Base-by-base conservation (phyloP, 2,329 filamentous ascomycete genomes). In the Coniochaeta sp. region DNA sequence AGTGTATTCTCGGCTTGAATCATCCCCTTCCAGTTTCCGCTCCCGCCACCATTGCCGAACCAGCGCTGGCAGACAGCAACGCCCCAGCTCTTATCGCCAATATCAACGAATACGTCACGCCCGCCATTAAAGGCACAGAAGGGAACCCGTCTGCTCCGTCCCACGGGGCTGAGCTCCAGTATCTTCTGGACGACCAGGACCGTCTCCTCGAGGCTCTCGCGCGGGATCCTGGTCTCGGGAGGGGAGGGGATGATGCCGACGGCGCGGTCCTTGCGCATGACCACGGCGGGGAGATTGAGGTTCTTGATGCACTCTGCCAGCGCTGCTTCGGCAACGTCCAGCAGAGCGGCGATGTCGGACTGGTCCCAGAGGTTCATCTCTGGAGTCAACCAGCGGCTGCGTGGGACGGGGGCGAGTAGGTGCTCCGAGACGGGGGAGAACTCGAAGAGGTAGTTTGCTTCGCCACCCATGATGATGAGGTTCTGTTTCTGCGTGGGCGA, bases 91-190 rank as follows among this genome's bases (percentile, higher is more conserved):
- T 99, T 99, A 77, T 99, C 95, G 60, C 95, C 95, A 69, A 99
- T 97, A 72, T 99, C 95, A 59, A 99, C 93, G 74, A 99, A 99
- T 47, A 98, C 92, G 72, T 99, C 95, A 63, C 95, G 93, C 12
- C 95, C 95, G 59, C 93, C 95, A 73, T 99, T 99, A 79, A 99
- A 99, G 24, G 95, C 95, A 71, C 95, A 99, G 71, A 98, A 99
- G 0, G 95, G 95, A 34, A 99, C 77, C 26, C 71, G 66, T 7
- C 69, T 67, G 28, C 67, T 59, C 62, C 68, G 81, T 73, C 89
- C 89, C 33, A 89, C 89, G 1, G 83, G 77, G 44, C 88, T 90
- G 67, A 93, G 84, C 74, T 98, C 93, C 5, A 99, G 82, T 57
- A 91, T 92, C 72, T 96, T 93, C 74, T 98, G 93, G 19, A 95